Evolutionary conservation across 2,329 filamentous ascomycete species (phyloP).

Genomic region (Davidsoniella australis): DNA sequence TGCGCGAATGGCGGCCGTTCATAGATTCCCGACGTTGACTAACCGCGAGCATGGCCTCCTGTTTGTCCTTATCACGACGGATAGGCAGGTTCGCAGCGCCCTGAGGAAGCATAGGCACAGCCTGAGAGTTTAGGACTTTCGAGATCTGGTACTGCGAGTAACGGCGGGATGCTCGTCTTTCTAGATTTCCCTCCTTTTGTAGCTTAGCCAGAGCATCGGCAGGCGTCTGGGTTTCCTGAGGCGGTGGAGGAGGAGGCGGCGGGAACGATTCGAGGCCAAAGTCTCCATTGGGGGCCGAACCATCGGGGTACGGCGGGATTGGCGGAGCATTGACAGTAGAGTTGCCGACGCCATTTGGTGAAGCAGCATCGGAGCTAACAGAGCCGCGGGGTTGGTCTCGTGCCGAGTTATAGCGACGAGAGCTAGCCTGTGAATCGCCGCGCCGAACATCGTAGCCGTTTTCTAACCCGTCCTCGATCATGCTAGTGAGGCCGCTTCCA

Average conservation of each 20-base stretch:
- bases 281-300: slow-evolving; percentile 32
- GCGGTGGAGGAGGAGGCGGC: slow-evolving; percentile 29
- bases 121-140: slow-evolving; percentile 69
- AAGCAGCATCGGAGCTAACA: slow-evolving; percentile 26
- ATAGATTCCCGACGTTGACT: slow-evolving; percentile 33
- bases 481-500: slow-evolving; percentile 38
- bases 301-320: slow-evolving; percentile 51
- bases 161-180: slow-evolving; percentile 76
- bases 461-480: slow-evolving; percentile 43
- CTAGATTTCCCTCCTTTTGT: slow-evolving; percentile 80
- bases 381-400: slow-evolving; percentile 32
- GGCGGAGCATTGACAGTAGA: slow-evolving; percentile 57
- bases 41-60: slow-evolving; percentile 60
- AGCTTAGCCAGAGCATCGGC: slow-evolving; percentile 65
- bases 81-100: slow-evolving; percentile 70
- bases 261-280: slow-evolving; percentile 50
- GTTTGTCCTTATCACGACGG: slow-evolving; percentile 54
- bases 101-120: slow-evolving; percentile 70
- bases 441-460: slow-evolving; percentile 26
- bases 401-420: slow-evolving; percentile 28
- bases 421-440: slow-evolving; percentile 24
- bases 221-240: slow-evolving; percentile 52
- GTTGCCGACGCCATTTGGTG: slow-evolving; percentile 52
- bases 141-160: slow-evolving; percentile 96
- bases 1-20: slow-evolving; percentile 28